Conservation (phyloP, 1,284 basidiomycete genomes). For the Phylloporus gajari region DNA sequence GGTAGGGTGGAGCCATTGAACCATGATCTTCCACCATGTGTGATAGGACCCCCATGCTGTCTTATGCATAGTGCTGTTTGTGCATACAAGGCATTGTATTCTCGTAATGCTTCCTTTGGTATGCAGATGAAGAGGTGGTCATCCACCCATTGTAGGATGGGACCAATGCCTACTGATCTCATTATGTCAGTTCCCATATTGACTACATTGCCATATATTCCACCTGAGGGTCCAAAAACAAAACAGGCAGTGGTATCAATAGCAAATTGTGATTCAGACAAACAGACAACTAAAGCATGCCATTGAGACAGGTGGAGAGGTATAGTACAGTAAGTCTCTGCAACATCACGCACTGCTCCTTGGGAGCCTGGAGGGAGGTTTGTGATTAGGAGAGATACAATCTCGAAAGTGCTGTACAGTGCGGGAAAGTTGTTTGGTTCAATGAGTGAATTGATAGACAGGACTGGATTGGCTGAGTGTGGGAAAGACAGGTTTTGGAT, state of each 20-base stretch:
- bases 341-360: constrained; percentile 7
- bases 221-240: constrained; percentile 41
- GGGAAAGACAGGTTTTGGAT: too few species aligned
- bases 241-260: constrained; percentile 37
- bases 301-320: constrained; percentile 10
- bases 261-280: not conserved
- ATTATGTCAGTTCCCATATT: constrained; percentile 47
- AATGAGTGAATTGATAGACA: not conserved
- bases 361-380: constrained; percentile 7
- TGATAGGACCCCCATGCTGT: not conserved
- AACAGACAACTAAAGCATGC: not conserved
- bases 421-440: not conserved
- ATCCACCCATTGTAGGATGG: not conserved
- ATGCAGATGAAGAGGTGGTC: not conserved
- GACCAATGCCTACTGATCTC: not conserved
- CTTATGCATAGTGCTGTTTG: not conserved
- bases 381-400: fast-evolving
- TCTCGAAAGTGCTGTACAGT: constrained; percentile 7
- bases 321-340: constrained; percentile 16
- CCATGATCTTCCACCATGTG: constrained; percentile 7
- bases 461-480: not conserved
- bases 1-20: not conserved
- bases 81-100: not conserved
- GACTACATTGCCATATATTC: constrained; percentile 44
- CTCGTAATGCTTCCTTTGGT: not conserved